Conservation (phyloP, 1,284 basidiomycete genomes). For the Peniophora sp. region DNA sequence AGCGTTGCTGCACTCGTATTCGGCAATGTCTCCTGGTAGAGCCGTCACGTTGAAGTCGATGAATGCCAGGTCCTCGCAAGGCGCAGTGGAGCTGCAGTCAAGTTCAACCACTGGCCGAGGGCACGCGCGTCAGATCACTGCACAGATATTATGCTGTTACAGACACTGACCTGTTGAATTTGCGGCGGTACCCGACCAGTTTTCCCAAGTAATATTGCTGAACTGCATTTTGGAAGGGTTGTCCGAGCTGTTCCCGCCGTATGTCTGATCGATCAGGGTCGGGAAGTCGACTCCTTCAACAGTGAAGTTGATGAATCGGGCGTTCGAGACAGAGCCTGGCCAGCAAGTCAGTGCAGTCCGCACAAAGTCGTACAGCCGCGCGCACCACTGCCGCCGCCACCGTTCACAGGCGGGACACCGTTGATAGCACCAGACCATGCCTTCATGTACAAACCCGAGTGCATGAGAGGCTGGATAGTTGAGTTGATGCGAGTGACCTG, state of each 20-base stretch:
- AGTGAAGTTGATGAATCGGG: conserved; percentile 36
- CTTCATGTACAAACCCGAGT: conserved; percentile 51
- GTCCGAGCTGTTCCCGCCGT: conserved; percentile 41
- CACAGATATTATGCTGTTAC: neutral
- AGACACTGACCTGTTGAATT: conserved; percentile 27
- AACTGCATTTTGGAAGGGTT: conserved; percentile 42
- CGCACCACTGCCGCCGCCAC: conserved; percentile 48
- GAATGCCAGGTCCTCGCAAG: conserved; percentile 40
- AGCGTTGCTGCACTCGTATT: conserved; percentile 41
- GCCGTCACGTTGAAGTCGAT: conserved; percentile 31
- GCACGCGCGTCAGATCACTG: neutral
- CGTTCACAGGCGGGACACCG: conserved; percentile 53
- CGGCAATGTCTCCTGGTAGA: conserved; percentile 26
- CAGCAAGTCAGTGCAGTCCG: neutral
- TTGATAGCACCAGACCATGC: conserved; percentile 50
- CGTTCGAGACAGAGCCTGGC: conserved; percentile 41
- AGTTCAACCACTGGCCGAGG: conserved; percentile 39
- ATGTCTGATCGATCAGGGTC: conserved; percentile 46
- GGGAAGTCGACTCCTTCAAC: conserved; percentile 39
- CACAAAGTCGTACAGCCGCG: too few species aligned
- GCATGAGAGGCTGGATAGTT: conserved; percentile 49
- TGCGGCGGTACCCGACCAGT: conserved; percentile 41
- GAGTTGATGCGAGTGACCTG: conserved; percentile 40
- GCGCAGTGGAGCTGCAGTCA: conserved; percentile 44
- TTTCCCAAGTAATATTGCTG: conserved; percentile 35